Conservation (phyloP, 305 asterid species). For the Plantago lanceolata region DNA sequence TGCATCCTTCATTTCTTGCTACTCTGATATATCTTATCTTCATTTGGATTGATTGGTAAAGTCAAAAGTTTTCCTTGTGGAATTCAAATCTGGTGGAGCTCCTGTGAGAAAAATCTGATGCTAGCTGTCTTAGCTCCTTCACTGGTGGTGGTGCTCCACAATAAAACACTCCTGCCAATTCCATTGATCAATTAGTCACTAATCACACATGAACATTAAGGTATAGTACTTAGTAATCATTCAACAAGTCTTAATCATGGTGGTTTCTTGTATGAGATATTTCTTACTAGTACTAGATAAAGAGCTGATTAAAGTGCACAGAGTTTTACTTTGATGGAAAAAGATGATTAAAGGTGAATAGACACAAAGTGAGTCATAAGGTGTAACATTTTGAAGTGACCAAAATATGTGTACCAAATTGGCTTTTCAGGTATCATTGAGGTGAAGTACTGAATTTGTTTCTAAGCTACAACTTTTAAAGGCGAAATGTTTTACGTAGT, state of each 20-base stretch:
- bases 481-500: neutral
- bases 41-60: neutral
- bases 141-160: conserved; percentile 58
- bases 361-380: neutral
- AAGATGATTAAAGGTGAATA: neutral
- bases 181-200: neutral
- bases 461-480: neutral
- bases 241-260: neutral
- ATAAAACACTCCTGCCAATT: conserved; percentile 52
- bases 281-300: neutral
- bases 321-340: neutral
- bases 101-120: conserved; percentile 46
- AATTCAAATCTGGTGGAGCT: conserved; percentile 55
- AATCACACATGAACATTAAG: neutral
- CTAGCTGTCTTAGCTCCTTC: conserved; percentile 50
- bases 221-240: no score
- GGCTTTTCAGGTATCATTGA: no score
- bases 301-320: neutral
- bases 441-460: neutral
- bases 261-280: neutral
- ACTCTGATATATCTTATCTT: no score
- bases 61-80: conserved; percentile 56
- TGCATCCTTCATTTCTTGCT: no score
- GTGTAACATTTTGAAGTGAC: neutral
- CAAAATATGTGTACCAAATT: neutral